phyloP scores from a whole-genome alignment of 805 yeast genomes.

The Candida wancherniae region DNA sequence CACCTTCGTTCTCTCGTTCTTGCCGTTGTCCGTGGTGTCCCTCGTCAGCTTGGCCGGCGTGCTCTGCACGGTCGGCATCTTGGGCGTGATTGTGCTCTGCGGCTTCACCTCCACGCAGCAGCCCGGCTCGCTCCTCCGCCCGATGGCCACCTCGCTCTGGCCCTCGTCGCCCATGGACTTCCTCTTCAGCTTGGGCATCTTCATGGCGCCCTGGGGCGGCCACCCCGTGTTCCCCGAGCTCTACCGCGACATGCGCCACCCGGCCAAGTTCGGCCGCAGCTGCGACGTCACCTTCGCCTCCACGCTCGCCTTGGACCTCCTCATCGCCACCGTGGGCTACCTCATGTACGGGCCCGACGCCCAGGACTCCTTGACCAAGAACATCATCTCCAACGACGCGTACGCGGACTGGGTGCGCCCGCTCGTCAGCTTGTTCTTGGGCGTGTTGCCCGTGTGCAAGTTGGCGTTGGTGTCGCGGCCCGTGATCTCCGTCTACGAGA shows the following conservation, averaged over 20 bases:
- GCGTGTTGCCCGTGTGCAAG: conserved; percentile 38
- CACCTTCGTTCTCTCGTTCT: conserved; percentile 46
- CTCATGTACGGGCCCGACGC: conserved; percentile 75
- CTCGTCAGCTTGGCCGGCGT: conserved; percentile 54
- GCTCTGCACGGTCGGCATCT: conserved; percentile 47
- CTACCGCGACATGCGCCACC: conserved; percentile 71
- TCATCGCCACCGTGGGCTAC: conserved; percentile 63
- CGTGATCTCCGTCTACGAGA: conserved; percentile 35
- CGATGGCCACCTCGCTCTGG: conserved; percentile 38
- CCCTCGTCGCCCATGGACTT: conserved; percentile 32
- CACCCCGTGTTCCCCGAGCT: conserved; percentile 80
- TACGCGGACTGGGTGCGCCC: conserved; percentile 57
- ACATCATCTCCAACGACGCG: conserved; percentile 58
- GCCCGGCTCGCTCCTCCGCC: conserved; percentile 54
- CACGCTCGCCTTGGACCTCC: conserved; percentile 54
- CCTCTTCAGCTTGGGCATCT: conserved; percentile 54
- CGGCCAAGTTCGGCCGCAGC: conserved; percentile 50
- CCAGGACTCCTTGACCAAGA: conserved; percentile 72
- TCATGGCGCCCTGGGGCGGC: conserved; percentile 79
- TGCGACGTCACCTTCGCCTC: conserved; percentile 52
- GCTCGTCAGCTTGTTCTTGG: conserved; percentile 29
- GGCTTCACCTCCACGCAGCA: conserved; percentile 37
- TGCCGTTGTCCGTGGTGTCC: conserved; percentile 53
- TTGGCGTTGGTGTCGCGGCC: conserved; percentile 38
- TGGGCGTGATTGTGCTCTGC: conserved; percentile 41